These are phyloP conservation scores for Penicillium digitatum DNA, from an alignment of 2,329 filamentous ascomycete species.

Conservation along the genomic window DNA sequence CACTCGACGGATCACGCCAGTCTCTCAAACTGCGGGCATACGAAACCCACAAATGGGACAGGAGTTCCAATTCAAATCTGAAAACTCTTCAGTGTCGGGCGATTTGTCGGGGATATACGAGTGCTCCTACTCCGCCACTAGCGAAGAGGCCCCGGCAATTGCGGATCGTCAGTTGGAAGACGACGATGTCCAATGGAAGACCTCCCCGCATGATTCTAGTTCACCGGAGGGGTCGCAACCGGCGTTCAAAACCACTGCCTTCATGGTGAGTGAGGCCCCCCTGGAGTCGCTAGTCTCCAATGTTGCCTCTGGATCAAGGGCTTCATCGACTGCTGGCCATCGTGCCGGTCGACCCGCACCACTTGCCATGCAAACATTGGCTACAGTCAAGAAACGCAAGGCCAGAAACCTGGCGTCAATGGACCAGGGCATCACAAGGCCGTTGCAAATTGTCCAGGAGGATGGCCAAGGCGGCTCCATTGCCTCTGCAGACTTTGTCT, in stretches of 20 bases:
- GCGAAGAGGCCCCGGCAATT: slow-evolving; percentile 29
- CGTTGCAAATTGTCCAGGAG: slow-evolving; percentile 44
- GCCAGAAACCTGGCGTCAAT: slow-evolving; percentile 28
- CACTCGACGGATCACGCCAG: slow-evolving; percentile 26
- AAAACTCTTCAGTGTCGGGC: slow-evolving; percentile 37
- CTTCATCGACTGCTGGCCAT: slow-evolving; percentile 23
- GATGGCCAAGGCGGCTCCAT: slow-evolving; percentile 43
- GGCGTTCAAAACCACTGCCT: slow-evolving; percentile 30
- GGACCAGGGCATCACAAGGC: slow-evolving; percentile 30
- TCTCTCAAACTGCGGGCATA: slow-evolving; percentile 19
- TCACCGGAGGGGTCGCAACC: slow-evolving; percentile 26
- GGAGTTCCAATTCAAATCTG: slow-evolving; percentile 38
- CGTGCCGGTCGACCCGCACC: slow-evolving; percentile 28
- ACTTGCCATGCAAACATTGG: slow-evolving; percentile 31
- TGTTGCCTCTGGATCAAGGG: slow-evolving; percentile 23
- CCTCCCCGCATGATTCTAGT: slow-evolving; percentile 23
- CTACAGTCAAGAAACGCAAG: slow-evolving; percentile 37
- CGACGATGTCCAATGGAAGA: slow-evolving; percentile 30
- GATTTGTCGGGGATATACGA: slow-evolving; percentile 35
- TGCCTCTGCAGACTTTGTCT: slow-evolving; percentile 41
- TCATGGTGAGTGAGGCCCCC: slow-evolving; percentile 36
- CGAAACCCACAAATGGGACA: slow-evolving; percentile 19
- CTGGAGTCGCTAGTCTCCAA: slow-evolving; percentile 28
- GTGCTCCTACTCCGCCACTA: slow-evolving; percentile 32
- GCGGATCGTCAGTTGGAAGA: slow-evolving; percentile 33